Evolutionary conservation across 2,329 filamentous ascomycete species (phyloP).

Genomic region (Sporothrix curviconia): DNA sequence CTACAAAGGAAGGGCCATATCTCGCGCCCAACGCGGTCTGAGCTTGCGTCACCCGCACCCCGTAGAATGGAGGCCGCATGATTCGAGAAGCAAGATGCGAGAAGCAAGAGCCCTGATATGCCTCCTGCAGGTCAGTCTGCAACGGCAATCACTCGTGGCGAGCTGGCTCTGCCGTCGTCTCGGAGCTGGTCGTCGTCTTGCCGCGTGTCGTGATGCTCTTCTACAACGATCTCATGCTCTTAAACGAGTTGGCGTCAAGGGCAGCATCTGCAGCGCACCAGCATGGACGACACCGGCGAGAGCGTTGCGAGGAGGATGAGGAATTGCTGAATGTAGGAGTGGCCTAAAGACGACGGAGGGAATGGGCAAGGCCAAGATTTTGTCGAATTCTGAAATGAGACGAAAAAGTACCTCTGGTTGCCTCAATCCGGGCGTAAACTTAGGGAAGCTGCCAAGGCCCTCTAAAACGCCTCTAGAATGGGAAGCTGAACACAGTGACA

Average conservation of each 20-base stretch:
- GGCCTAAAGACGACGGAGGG: neutral
- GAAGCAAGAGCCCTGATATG: neutral
- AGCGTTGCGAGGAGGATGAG: neutral
- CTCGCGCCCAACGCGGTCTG: neutral
- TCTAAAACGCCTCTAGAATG: too few species aligned
- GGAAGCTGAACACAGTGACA: neutral
- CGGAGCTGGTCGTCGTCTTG: neutral
- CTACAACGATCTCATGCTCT: conserved; percentile 13
- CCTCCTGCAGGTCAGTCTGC: neutral
- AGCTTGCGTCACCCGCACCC: neutral
- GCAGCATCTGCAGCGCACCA: neutral
- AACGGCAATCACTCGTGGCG: neutral
- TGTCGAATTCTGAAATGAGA: neutral
- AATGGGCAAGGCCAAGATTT: neutral
- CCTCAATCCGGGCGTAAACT: too few species aligned
- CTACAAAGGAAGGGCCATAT: neutral
- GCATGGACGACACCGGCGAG: neutral
- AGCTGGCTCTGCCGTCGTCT: neutral
- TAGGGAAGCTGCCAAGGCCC: too few species aligned
- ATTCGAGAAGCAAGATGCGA: neutral
- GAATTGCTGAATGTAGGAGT: neutral
- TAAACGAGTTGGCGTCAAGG: neutral
- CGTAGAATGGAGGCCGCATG: conserved; percentile 3
- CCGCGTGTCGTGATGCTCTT: neutral
- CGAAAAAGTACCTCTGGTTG: neutral